Base-by-base conservation (phyloP, 208 protist species). In the Trypanosoma caninum region DNA sequence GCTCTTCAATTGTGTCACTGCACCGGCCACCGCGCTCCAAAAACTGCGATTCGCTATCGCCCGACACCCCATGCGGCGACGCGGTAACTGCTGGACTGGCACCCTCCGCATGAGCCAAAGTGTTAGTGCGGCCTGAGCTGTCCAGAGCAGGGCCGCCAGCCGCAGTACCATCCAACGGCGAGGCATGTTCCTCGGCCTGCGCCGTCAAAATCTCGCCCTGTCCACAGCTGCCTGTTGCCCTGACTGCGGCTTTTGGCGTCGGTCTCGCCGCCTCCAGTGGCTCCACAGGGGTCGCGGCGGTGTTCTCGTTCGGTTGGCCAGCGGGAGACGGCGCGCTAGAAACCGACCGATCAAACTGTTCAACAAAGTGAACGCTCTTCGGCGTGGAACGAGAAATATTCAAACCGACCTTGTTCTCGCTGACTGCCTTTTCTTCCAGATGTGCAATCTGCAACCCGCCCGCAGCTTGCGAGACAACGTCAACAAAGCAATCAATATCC, bases 311-410 rank as follows among this genome's bases (percentile, higher is more conserved):
- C n/a, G n/a, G n/a, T n/a, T n/a, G n/a, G n/a, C n/a, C n/a, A n/a
- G n/a, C n/a, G n/a, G n/a, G n/a, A n/a, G n/a, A n/a, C n/a, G n/a
- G n/a, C n/a, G n/a, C n/a, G n/a, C n/a, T n/a, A n/a, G n/a, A n/a
- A n/a, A n/a, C n/a, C n/a, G n/a, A n/a, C n/a, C n/a, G 8, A 9
- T 51, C 50, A 7, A 8, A 20, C 23, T 38, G 56, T 28, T 50
- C 59, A 11, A 31, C 47, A 34, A 65, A 65, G 11, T 10, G 59
- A 16, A 65, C 59, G 38, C 42, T 44, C 22, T 51, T 61, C 30
- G 28, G 7, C 2, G 8, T 27, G 22, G 35, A 10, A 18, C 51
- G 59, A 23, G 47, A 30, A 2, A n/a, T 11, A 33, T 65, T 50
- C 10, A 58, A 41, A 0, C 0, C 0, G 10, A 57, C 23, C 9